phyloP scores from a whole-genome alignment of 352 stramenopile species.

The Phytophthora pini region DNA sequence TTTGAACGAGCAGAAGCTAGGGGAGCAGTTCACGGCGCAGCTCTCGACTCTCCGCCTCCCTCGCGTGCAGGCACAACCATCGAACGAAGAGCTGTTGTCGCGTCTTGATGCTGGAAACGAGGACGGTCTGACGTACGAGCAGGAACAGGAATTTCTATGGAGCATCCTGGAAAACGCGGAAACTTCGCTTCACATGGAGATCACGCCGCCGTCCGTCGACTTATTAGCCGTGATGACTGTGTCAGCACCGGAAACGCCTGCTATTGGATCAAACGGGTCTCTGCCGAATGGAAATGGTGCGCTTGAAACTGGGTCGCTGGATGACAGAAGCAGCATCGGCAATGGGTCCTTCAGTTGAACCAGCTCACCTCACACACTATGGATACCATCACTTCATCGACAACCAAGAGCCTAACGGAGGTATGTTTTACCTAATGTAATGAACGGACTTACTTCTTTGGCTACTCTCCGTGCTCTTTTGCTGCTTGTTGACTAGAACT shows the following conservation, averaged over 20 bases:
- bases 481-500: conserved; percentile 15
- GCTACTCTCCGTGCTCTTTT: conserved; percentile 7
- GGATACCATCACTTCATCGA: conserved; percentile 29
- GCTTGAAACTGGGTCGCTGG: conserved; percentile 28
- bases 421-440: conserved; percentile 42
- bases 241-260: conserved; percentile 34
- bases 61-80: conserved; percentile 28
- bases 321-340: conserved; percentile 41
- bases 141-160: conserved; percentile 63
- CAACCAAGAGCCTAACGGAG: conserved; percentile 17
- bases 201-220: conserved; percentile 59
- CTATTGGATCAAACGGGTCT: conserved; percentile 40
- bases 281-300: conserved; percentile 42
- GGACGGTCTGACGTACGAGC: conserved; percentile 57
- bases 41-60: conserved; percentile 56
- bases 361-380: conserved; percentile 19
- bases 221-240: conserved; percentile 72
- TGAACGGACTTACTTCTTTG: conserved; percentile 35
- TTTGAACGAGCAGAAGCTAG: conserved; percentile 61
- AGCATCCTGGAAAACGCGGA: conserved; percentile 51
- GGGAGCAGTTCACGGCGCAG: conserved; percentile 54
- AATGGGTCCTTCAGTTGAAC: conserved; percentile 46
- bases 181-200: conserved; percentile 56
- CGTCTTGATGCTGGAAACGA: conserved; percentile 55
- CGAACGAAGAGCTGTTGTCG: conserved; percentile 55